phyloP scores from a whole-genome alignment of 2,329 filamentous ascomycete species.

The Clonostachys rosea region DNA sequence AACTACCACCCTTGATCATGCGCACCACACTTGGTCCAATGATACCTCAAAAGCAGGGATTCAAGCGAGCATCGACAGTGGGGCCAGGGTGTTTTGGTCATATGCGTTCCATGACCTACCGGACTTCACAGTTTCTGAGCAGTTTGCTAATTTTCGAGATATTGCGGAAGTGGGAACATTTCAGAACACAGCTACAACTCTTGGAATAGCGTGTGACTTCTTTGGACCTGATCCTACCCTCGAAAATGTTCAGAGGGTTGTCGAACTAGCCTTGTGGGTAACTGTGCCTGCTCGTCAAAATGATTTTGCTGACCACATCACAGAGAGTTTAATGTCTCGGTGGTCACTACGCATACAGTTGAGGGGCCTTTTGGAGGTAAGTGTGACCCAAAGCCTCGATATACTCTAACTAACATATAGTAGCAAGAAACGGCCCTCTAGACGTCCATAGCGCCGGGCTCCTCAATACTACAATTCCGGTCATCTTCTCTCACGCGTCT shows the following conservation, averaged over 20 bases:
- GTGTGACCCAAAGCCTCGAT: not conserved
- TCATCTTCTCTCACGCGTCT: constrained; percentile 47
- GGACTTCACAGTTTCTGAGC: constrained; percentile 2
- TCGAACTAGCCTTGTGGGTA: constrained; percentile 22
- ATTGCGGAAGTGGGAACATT: not conserved
- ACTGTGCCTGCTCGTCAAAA: too few species aligned
- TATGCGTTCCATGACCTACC: constrained; percentile 28
- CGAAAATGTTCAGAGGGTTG: constrained; percentile 23
- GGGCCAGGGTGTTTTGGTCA: constrained; percentile 41
- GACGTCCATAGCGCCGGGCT: constrained; percentile 26
- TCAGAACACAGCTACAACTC: constrained; percentile 15
- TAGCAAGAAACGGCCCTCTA: constrained; percentile 27
- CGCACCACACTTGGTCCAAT: constrained; percentile 40
- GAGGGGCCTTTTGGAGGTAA: constrained; percentile 26
- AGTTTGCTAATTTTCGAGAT: constrained; percentile 4
- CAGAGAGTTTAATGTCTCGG: constrained; percentile 29
- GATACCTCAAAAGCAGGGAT: constrained; percentile 36
- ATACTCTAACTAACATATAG: not conserved
- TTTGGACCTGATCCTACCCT: constrained; percentile 19
- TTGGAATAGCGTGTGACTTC: constrained; percentile 36
- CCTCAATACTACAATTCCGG: constrained; percentile 36
- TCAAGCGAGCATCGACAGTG: constrained; percentile 35
- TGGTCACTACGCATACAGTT: constrained; percentile 39
- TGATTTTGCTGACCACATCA: constrained; percentile 1
- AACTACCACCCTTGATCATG: constrained; percentile 47